phyloP scores from a whole-genome alignment of 805 yeast genomes.

The Jamesozyma hellenica region DNA sequence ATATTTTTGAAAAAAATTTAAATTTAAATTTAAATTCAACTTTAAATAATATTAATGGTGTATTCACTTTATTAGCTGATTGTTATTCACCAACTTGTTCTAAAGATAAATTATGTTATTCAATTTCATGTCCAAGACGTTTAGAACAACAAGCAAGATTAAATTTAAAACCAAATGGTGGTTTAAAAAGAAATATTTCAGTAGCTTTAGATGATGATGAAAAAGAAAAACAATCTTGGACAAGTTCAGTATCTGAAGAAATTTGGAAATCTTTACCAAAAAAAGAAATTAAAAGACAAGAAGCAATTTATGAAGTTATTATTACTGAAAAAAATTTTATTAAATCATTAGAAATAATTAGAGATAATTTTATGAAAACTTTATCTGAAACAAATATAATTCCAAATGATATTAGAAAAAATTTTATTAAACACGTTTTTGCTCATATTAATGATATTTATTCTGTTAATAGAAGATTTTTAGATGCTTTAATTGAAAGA shows the following conservation, averaged over 20 bases:
- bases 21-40: conserved; percentile 3
- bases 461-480: conserved; percentile 69
- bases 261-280: conserved; percentile 71
- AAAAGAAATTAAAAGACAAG: conserved; percentile 85
- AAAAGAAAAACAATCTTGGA: conserved; percentile 83
- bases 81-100: conserved; percentile 97
- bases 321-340: conserved; percentile 93
- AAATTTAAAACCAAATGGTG: conserved; percentile 81
- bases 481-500: conserved; percentile 80
- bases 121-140: conserved; percentile 92
- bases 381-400: conserved; percentile 77
- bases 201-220: conserved; percentile 34
- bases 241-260: conserved; percentile 76
- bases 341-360: conserved; percentile 82
- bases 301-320: conserved; percentile 85
- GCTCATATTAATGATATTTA: conserved; percentile 82
- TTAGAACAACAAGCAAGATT: conserved; percentile 91
- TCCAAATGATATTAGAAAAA: conserved; percentile 80
- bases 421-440: conserved; percentile 84
- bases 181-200: conserved; percentile 53
- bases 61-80: conserved; percentile 82
- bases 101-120: conserved; percentile 76
- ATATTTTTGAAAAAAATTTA: neutral
- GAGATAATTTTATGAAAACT: conserved; percentile 92
- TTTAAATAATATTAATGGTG: conserved; percentile 53